A percentile compares a stretch with the other conserved stretches of the same genome.
Conservation (phyloP, 306 rosid genomes). For the Alnus rubra region DNA sequence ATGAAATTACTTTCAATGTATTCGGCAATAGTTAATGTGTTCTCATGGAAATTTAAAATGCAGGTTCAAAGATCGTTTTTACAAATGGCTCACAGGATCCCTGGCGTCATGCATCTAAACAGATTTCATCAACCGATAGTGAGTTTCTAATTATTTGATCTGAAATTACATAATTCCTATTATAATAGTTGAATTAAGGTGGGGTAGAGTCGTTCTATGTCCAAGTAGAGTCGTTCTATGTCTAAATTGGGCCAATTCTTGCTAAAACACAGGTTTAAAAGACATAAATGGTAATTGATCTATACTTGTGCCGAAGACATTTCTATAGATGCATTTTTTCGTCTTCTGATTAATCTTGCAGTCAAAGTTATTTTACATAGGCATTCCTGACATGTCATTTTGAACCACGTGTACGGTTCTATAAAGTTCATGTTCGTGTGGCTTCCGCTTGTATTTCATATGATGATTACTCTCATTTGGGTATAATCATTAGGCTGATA, state of each 20-base stretch:
- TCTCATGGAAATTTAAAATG: conserved; percentile 31
- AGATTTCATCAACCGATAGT: conserved; percentile 74
- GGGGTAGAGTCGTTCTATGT: background rate
- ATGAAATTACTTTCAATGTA: background rate
- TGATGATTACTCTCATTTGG: background rate
- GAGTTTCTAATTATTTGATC: conserved; percentile 43
- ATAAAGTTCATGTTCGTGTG: background rate
- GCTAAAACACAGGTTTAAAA: background rate
- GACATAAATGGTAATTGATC: background rate
- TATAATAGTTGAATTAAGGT: background rate
- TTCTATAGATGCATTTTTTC: background rate
- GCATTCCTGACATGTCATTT: background rate
- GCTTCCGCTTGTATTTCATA: background rate
- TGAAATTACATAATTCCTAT: background rate
- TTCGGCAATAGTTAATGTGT: conserved; percentile 8
- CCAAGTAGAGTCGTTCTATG: background rate
- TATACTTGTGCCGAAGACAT: background rate
- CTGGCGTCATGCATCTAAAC: conserved; percentile 96
- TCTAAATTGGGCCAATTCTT: conserved; percentile 5
- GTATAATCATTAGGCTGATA: background rate
- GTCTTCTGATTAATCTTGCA: background rate
- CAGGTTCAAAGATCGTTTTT: conserved; percentile 87
- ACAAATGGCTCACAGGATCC: conserved; percentile 97
- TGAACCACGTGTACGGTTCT: background rate
- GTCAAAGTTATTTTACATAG: background rate